phyloP scores from a whole-genome alignment of 306 rosid genomes.

The Hippophae tibetana region DNA sequence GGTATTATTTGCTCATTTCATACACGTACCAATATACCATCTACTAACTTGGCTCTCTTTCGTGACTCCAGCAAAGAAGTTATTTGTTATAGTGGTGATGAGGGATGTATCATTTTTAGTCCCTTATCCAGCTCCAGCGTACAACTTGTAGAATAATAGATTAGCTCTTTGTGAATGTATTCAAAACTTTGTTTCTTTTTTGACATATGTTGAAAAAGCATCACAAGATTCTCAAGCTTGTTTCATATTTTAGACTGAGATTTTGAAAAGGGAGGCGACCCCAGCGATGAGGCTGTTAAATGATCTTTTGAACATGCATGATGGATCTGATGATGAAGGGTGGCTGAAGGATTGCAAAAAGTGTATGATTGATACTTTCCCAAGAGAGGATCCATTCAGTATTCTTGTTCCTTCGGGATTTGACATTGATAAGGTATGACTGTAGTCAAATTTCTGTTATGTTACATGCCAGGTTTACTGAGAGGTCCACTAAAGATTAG shows the following conservation, averaged over 20 bases:
- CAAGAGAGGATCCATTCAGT: constrained; percentile 91
- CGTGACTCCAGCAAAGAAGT: not conserved
- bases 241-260: constrained; percentile 54
- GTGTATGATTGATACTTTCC: constrained; percentile 59
- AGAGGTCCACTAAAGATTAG: too few relatives aligned
- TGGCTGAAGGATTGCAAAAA: constrained; percentile 82
- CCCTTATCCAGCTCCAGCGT: constrained; percentile 8
- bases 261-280: constrained; percentile 76
- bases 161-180: not conserved
- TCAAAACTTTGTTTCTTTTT: not conserved
- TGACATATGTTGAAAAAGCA: not conserved
- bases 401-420: constrained; percentile 80
- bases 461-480: not conserved
- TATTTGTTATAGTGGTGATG: not conserved
- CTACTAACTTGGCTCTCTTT: not conserved
- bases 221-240: constrained; percentile 4
- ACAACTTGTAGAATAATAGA: constrained; percentile 6
- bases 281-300: constrained; percentile 90
- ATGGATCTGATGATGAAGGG: constrained; percentile 51
- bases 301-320: constrained; percentile 76
- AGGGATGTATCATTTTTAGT: too few relatives aligned
- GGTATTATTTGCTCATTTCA: constrained; percentile 33
- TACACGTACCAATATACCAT: not conserved
- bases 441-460: constrained; percentile 3
- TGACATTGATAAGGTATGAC: constrained; percentile 70